Evolutionary conservation across 306 rosid species (phyloP).

Genomic region (Vachellia pachyceras): DNA sequence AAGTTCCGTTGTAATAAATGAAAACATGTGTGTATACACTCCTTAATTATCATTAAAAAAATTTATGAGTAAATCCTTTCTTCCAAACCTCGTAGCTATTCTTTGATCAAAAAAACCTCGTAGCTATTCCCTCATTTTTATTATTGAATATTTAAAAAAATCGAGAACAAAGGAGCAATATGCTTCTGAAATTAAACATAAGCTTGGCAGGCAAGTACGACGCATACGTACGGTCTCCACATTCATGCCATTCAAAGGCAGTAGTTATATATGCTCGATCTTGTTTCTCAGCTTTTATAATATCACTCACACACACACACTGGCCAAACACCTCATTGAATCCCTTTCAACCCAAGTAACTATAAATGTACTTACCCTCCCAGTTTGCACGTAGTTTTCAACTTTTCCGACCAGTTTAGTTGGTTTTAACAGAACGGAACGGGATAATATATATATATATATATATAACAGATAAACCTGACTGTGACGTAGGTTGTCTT

Average conservation of each 20-base stretch:
- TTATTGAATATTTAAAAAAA: too few species aligned
- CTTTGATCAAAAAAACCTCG: too few species aligned
- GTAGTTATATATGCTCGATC: slow-evolving; percentile 9
- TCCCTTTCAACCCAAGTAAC: background rate
- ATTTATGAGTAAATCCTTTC: too few species aligned
- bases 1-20: too few species aligned
- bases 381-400: background rate
- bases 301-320: background rate
- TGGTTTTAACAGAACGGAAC: background rate
- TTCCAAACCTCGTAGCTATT: too few species aligned
- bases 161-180: too few species aligned
- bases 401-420: background rate
- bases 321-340: background rate
- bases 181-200: background rate
- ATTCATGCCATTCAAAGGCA: slow-evolving; percentile 35
- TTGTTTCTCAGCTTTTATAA: slow-evolving; percentile 18
- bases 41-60: too few species aligned
- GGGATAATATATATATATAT: too few species aligned
- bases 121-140: too few species aligned
- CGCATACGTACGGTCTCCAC: background rate
- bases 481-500: background rate
- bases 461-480: too few species aligned
- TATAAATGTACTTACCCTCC: background rate
- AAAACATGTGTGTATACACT: too few species aligned
- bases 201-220: background rate